Evolutionary conservation across 805 yeast species (phyloP), one percentile per base, ranked within the genome.

Genomic region (Lachancea lanzarotensis): DNA sequence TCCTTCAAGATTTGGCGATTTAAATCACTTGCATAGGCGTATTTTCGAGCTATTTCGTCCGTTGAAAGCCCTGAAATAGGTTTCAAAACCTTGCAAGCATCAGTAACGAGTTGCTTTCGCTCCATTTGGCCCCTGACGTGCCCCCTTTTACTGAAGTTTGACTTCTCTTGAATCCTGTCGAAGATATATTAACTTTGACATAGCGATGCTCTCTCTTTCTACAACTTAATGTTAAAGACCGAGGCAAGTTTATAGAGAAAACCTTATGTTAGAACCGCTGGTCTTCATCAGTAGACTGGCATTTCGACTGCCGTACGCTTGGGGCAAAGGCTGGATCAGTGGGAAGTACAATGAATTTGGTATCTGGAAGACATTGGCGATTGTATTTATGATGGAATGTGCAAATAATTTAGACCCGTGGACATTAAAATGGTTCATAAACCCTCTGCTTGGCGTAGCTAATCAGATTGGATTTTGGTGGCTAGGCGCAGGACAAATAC

Each of bases 21-120:
- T 31, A 60, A 35, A 11, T 36, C 35, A 6, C 51, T 26, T n/a
- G 44, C 51, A 41, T 51, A 47, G 11, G 25, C 46, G 31, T 54
- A 59, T 12, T 38, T 38, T 3, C 37, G 35, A 3, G 54, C 52
- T 11, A 62, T 53, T 11, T 54, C 53, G 5, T 50, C 47, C 8
- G 56, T 22, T 1, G 52, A n/a, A 19, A 42, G 45, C 7, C 50
- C 48, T 2, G 61, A 56, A 4, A 55, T 26, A 2, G 60, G 59
- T 27, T 52, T 47, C 20, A 38, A 33, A 9, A 38, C 16, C 31
- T 27, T 25, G 26, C 39, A 17, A n/a, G 47, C 43, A 20, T 44
- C 38, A 8, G 11, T 19, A 2, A 34, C 36, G 18, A 44, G 26
- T 3, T 16, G 39, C 17, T 20, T 16, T 8, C 25, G 40, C 10